These are phyloP conservation scores for Solanum hybrid DNA, from an alignment of 305 asterid species.

Conservation along the genomic window DNA sequence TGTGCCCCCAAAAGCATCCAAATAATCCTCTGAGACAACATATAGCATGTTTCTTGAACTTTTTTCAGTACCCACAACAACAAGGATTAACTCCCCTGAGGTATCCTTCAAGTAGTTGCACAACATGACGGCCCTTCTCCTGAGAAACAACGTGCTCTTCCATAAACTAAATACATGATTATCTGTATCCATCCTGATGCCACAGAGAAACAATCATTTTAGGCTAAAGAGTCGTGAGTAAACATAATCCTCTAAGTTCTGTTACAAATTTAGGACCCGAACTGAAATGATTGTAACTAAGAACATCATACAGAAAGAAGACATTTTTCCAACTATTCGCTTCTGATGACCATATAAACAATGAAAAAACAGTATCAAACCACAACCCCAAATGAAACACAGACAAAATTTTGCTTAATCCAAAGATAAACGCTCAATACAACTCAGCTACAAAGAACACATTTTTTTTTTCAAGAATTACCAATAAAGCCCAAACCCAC, in stretches of 20 bases:
- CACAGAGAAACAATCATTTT: not conserved
- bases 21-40: conserved; percentile 4
- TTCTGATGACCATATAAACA: not conserved
- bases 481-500: not conserved
- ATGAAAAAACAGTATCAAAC: not conserved
- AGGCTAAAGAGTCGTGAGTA: not conserved
- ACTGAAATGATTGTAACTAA: not conserved
- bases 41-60: conserved; percentile 26
- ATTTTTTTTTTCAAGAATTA: not conserved
- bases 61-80: too few relatives aligned
- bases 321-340: not conserved
- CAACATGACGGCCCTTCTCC: not conserved
- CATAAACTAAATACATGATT: not conserved
- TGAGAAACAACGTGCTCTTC: not conserved
- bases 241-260: not conserved
- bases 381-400: not conserved
- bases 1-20: not conserved
- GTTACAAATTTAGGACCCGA: not conserved
- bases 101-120: not conserved
- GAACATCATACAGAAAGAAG: not conserved
- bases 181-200: not conserved
- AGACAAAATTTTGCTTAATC: not conserved
- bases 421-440: not conserved
- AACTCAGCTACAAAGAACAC: not conserved
- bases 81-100: not conserved